These are phyloP conservation scores for Cytospora schulzeri DNA, from an alignment of 2,329 filamentous ascomycete genomes.

Conservation along the genomic window DNA sequence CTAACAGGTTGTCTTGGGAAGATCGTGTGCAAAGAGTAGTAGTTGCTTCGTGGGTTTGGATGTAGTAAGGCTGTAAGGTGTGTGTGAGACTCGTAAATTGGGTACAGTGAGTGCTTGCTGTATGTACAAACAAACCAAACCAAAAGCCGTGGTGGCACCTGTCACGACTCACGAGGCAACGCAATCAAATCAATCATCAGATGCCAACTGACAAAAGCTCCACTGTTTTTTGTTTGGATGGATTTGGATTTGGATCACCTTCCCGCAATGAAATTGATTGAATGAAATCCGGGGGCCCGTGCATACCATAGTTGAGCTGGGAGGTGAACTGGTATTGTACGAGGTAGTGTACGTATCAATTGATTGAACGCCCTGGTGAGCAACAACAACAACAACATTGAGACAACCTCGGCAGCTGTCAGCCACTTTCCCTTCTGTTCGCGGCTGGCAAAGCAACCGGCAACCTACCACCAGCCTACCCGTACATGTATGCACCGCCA, in stretches of 20 bases:
- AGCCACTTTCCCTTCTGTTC: background rate
- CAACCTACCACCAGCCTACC: background rate
- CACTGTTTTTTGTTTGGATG: slow-evolving; percentile 17
- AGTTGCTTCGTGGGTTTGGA: background rate
- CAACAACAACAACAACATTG: background rate
- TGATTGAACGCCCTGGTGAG: too few species aligned
- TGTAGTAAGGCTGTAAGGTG: background rate
- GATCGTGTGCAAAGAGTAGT: background rate
- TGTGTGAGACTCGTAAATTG: background rate
- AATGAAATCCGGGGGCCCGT: slow-evolving; percentile 17
- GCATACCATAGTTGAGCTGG: too few species aligned
- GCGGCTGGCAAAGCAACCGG: slow-evolving; percentile 20
- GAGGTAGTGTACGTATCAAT: too few species aligned
- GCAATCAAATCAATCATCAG: slow-evolving; percentile 4
- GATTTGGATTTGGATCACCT: slow-evolving; percentile 15
- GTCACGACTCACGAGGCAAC: slow-evolving; percentile 2
- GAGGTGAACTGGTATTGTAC: too few species aligned
- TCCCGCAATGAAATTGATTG: slow-evolving; percentile 9
- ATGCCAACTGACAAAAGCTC: slow-evolving; percentile 20
- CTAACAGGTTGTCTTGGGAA: slow-evolving; percentile 8
- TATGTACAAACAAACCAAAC: background rate
- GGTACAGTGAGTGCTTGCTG: too few species aligned
- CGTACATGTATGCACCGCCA: too few species aligned
- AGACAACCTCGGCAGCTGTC: too few species aligned
- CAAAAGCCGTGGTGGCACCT: background rate